Conservation (phyloP, 176 grass and related monocot genomes). For the Panicum miliaceum region DNA sequence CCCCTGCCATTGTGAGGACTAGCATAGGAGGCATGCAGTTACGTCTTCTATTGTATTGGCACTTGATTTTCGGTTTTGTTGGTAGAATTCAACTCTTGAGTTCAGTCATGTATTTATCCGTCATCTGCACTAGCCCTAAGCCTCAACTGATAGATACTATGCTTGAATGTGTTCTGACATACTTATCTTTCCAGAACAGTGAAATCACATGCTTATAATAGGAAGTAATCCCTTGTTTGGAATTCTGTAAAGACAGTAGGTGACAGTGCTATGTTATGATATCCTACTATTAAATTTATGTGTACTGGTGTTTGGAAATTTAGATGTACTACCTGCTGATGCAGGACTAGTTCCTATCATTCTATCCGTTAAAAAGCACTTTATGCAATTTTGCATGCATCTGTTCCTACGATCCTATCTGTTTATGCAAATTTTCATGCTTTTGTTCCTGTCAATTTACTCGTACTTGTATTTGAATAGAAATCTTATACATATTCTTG, state of each 20-base stretch:
- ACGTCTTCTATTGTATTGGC: neutral
- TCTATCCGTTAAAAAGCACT: neutral
- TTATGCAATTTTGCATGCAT: neutral
- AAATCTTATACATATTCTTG: neutral
- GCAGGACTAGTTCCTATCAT: neutral
- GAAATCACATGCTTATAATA: neutral
- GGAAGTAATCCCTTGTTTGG: neutral
- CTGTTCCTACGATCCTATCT: neutral
- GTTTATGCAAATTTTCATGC: neutral
- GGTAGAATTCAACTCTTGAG: neutral
- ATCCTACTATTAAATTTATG: slow-evolving; percentile 5
- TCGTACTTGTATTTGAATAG: neutral
- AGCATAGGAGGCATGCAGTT: neutral
- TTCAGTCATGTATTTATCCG: neutral
- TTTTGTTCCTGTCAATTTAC: neutral
- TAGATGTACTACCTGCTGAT: neutral
- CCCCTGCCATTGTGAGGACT: neutral
- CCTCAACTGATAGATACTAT: neutral
- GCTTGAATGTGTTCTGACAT: neutral
- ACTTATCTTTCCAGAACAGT: neutral
- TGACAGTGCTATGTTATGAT: neutral
- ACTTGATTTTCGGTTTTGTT: neutral
- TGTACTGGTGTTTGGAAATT: neutral
- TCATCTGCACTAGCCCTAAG: neutral
- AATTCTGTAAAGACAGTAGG: neutral